phyloP scores from a whole-genome alignment of 352 stramenopile genomes.

The Globisporangium lucens region DNA sequence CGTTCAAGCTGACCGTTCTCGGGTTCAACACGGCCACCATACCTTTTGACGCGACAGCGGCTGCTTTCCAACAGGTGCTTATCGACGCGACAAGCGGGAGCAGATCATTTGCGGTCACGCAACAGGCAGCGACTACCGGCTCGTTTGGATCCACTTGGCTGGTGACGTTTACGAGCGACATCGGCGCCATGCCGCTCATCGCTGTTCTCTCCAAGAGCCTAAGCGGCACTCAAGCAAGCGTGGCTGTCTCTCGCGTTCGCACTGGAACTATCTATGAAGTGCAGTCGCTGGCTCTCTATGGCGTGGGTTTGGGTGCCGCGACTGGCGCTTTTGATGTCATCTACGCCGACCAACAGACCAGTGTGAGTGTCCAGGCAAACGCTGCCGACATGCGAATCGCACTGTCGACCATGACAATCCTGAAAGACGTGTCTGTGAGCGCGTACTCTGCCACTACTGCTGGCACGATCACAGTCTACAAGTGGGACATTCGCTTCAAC shows the following conservation, averaged over 20 bases:
- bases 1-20: neutral
- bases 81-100: neutral
- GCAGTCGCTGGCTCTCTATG: neutral
- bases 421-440: neutral
- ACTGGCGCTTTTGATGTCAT: neutral
- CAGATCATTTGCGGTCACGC: neutral
- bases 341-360: neutral
- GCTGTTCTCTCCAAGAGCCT: neutral
- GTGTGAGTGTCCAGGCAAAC: neutral
- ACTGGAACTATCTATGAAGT: neutral
- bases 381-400: neutral
- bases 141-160: neutral
- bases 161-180: neutral
- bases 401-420: neutral
- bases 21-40: neutral
- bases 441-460: neutral
- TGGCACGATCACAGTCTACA: neutral
- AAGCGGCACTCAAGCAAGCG: neutral
- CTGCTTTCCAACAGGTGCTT: neutral
- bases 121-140: neutral
- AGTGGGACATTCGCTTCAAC: neutral
- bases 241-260: neutral
- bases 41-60: neutral
- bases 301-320: neutral
- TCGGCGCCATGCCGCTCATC: neutral